These are phyloP conservation scores for Pichiaceae sp. DNA, from an alignment of 1,139 yeast species.

Conservation along the genomic window DNA sequence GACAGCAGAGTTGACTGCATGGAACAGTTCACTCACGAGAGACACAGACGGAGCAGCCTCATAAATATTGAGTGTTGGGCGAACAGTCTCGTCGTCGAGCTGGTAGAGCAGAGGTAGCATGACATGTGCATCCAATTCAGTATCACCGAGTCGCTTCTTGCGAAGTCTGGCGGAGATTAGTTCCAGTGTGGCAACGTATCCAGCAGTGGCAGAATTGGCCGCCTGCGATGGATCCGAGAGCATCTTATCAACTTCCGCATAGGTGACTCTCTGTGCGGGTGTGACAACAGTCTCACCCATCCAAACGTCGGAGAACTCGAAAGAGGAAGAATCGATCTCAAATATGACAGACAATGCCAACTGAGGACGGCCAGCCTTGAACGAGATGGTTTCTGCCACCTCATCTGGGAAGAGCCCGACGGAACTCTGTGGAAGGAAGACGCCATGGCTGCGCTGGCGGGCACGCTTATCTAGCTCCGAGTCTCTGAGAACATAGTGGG, in stretches of 20 bases:
- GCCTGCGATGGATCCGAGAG: constrained; percentile 16
- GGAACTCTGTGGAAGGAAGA: constrained; percentile 76
- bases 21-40: constrained; percentile 66
- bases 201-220: constrained; percentile 55
- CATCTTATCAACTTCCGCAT: constrained; percentile 45
- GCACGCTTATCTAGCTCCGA: constrained; percentile 82
- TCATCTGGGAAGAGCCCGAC: constrained; percentile 63
- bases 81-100: constrained; percentile 77
- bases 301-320: constrained; percentile 70
- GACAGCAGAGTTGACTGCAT: constrained; percentile 76
- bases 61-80: constrained; percentile 65
- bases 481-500: constrained; percentile 62
- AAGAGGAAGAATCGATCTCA: constrained; percentile 66
- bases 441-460: constrained; percentile 84
- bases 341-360: constrained; percentile 77
- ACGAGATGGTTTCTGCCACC: constrained; percentile 52
- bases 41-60: constrained; percentile 48
- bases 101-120: constrained; percentile 66
- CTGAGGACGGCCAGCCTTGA: constrained; percentile 50
- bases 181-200: constrained; percentile 57
- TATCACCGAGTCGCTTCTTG: constrained; percentile 56
- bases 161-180: constrained; percentile 66
- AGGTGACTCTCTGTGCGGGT: constrained; percentile 49
- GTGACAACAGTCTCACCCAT: constrained; percentile 66
- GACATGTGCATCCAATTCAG: constrained; percentile 41